Evolutionary conservation across 2,329 filamentous ascomycete genomes (phyloP), one percentile per base, ranked within the genome.

Genomic region (Pseudovirgaria hyperparasitica): DNA sequence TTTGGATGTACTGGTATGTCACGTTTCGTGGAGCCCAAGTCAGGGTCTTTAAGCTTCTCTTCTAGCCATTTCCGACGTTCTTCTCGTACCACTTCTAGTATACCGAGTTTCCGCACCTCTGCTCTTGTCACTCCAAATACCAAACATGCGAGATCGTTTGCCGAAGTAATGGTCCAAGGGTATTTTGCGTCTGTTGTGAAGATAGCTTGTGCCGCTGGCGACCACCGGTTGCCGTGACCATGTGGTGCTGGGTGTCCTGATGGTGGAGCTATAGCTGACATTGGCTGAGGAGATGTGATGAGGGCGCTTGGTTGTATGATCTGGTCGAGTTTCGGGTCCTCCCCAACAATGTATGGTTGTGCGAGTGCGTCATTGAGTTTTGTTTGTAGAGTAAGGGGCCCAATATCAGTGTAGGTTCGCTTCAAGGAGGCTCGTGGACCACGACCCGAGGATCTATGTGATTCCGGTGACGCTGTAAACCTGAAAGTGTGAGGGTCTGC

Each of bases 121-220:
- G 82, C 82, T 46, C 84, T 82, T n/a, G 86, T 93, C 7, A 98
- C 84, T n/a, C 90, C 90, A 57, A 96, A 98, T n/a, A 96, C 78
- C 22, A 98, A 65, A 54, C 90, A 98, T 11, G 90, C 90, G 25
- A 98, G 65, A 50, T 98, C 90, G 48, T 98, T 98, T 26, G 90
- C 90, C 3, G 90, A 82, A 28, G 94, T 70, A 33, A 98, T 94
- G 1, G 87, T 98, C 81, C 85, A 98, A 3, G 87, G 90, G 6
- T 82, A 71, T 37, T 79, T 75, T 9, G 81, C 70, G 53, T 92
- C 82, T n/a, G 90, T 98, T 6, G 87, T 92, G 50, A 98, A 98
- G 31, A 98, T 94, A 28, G 90, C 90, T 52, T 98, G 90, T 5
- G 87, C 82, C 22, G 84, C 82, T 6, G 85, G 85, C 9, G 81